phyloP scores from a whole-genome alignment of 768 basidiomycete species.

The Boletus speciosus region DNA sequence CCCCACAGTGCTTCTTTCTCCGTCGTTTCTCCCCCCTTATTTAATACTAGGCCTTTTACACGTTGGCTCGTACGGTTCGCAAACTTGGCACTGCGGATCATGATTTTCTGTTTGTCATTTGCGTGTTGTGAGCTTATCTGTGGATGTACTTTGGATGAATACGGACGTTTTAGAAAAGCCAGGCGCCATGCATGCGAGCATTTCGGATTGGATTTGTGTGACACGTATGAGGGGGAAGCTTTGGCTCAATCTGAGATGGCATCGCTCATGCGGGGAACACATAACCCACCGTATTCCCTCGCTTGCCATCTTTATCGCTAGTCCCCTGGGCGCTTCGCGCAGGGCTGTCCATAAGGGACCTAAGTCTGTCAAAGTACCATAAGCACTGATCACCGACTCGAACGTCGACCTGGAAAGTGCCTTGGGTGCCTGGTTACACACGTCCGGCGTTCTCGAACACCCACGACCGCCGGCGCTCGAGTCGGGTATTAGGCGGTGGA shows the following conservation, averaged over 20 bases:
- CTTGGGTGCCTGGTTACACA: too few species aligned
- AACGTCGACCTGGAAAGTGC: not conserved
- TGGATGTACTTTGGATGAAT: not conserved
- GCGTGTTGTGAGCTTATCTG: not conserved
- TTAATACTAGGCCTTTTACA: not conserved
- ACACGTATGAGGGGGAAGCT: not conserved
- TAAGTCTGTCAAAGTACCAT: too few species aligned
- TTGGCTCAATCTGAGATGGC: not conserved
- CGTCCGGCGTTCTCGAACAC: not conserved
- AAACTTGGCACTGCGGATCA: constrained; percentile 1
- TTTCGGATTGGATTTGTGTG: not conserved
- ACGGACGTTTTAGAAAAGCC: not conserved
- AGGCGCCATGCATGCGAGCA: not conserved
- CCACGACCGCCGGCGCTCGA: not conserved
- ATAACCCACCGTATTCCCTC: not conserved
- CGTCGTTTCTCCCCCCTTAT: constrained; percentile 15
- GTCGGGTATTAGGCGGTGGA: not conserved
- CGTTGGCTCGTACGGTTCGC: not conserved
- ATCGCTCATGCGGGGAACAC: not conserved
- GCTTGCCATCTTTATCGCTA: not conserved
- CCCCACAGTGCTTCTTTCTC: constrained; percentile 7
- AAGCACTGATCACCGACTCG: not conserved
- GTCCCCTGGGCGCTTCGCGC: not conserved
- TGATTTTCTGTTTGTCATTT: not conserved
- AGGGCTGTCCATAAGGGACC: not conserved